Evolutionary conservation across 2,329 filamentous ascomycete species (phyloP).

Genomic region (Pseudopyricularia javanii): DNA sequence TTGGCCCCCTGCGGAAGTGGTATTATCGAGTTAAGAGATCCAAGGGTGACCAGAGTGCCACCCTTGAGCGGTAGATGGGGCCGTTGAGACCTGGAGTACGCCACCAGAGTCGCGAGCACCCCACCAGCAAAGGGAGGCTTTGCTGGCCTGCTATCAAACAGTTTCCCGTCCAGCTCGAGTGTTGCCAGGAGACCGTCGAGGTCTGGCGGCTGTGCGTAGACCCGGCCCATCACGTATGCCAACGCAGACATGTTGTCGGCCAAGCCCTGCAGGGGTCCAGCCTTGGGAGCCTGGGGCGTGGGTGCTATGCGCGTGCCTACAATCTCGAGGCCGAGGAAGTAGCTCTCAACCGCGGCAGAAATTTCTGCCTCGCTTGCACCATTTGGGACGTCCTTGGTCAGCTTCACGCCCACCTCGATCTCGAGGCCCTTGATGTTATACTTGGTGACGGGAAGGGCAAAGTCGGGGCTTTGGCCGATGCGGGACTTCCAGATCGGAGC

Average conservation of each 20-base stretch:
- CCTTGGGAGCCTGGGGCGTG: neutral
- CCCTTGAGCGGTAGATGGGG: neutral
- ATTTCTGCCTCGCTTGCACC: neutral
- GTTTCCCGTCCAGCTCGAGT: neutral
- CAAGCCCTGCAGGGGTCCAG: neutral
- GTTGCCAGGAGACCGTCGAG: neutral
- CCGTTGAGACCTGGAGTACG: neutral
- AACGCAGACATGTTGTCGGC: slow-evolving; percentile 1
- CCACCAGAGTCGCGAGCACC: neutral
- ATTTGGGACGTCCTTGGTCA: neutral
- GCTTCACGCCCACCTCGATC: slow-evolving; percentile 1
- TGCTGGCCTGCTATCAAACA: neutral
- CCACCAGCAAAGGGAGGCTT: neutral
- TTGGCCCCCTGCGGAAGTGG: neutral
- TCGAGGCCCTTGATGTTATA: neutral
- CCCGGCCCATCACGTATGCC: neutral
- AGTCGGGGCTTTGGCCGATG: slow-evolving; percentile 1
- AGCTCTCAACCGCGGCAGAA: neutral
- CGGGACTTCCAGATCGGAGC: slow-evolving; percentile 1
- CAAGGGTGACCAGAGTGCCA: neutral
- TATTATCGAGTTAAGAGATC: neutral
- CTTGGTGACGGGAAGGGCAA: neutral
- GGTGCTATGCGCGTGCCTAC: neutral
- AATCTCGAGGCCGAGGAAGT: slow-evolving; percentile 1
- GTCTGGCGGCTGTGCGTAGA: neutral